Base-by-base conservation (phyloP, 2,329 filamentous ascomycete genomes). In the Diplodia sapinea region DNA sequence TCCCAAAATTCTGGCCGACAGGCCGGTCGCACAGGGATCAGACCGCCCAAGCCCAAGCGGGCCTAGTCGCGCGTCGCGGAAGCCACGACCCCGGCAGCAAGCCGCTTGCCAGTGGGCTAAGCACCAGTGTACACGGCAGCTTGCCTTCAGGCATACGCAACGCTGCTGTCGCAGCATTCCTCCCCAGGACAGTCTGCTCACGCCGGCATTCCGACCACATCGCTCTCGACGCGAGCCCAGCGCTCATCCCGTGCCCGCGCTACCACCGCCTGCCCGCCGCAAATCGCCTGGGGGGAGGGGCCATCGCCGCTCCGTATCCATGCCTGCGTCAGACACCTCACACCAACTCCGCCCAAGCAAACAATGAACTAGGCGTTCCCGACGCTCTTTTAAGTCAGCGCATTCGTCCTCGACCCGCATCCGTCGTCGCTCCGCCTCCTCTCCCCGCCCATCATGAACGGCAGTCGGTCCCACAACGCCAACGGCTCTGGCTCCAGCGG, bases 341-440 rank as follows among this genome's bases (percentile, higher is more conserved):
- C 62, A 55, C 62, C 59, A 43, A 43, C 23, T 36, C 50, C 62
- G 50, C 50, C 59, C 62, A 15, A 63, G 66, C 61, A 52, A 61
- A 64, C 55, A 55, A 65, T 68, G 66, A 68, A 55, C 61, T 29
- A 50, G 64, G 61, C 66, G 59, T 61, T 31, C 36, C 65, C 59
- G 59, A 49, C 66, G 38, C 57, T 17, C 47, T 29, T 17, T 38
- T 64, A 36, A 68, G 8, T 17, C 49, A 51, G 52, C 59, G 40
- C 55, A 38, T 36, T 23, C 52, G 8, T 12, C 17, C 43, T 33
- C 26, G 31, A 20, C 11, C 47, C 38, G 59, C 59, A 33, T 51
- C 20, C 36, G 38, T 33, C 33, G 49, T 20, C 51, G n/a, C 59
- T 38, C 20, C 13, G 20, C 47, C 17, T 49, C 11, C 59, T n/a